Conservation (phyloP, 78 protist genomes). For the Emiliania huxleyi region DNA sequence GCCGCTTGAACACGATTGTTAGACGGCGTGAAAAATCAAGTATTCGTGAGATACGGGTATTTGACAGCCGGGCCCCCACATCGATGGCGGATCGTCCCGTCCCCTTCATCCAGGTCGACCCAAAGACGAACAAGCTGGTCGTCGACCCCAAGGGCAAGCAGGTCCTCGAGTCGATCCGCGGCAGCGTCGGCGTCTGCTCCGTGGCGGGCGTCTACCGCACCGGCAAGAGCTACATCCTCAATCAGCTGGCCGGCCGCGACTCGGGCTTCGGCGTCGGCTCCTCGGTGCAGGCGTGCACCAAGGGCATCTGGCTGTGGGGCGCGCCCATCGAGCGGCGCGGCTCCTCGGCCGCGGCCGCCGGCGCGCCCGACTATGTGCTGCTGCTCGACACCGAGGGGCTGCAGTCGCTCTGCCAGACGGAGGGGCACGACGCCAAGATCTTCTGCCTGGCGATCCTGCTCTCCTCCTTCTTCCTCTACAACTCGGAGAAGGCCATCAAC, state of each 20-base stretch:
- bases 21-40: no score
- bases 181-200: not conserved
- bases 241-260: not conserved
- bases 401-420: not conserved
- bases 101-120: conserved; percentile 3
- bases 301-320: conserved; percentile 59
- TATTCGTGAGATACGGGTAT: no score
- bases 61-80: no score
- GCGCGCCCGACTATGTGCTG: not conserved
- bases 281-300: conserved; percentile 49
- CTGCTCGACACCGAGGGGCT: conserved; percentile 55
- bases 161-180: not conserved
- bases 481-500: conserved; percentile 36
- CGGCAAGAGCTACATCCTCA: not conserved
- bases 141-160: not conserved
- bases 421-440: conserved; percentile 42
- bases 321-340: not conserved
- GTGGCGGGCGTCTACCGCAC: conserved; percentile 34
- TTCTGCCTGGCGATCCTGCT: conserved; percentile 45
- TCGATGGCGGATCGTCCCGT: not conserved
- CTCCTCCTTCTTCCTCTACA: conserved; percentile 44
- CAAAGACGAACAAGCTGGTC: not conserved
- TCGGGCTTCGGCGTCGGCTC: conserved; percentile 20
- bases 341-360: not conserved
- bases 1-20: no score